These are phyloP conservation scores for Candida neerlandica DNA, from an alignment of 1,139 yeast genomes.

Conservation along the genomic window DNA sequence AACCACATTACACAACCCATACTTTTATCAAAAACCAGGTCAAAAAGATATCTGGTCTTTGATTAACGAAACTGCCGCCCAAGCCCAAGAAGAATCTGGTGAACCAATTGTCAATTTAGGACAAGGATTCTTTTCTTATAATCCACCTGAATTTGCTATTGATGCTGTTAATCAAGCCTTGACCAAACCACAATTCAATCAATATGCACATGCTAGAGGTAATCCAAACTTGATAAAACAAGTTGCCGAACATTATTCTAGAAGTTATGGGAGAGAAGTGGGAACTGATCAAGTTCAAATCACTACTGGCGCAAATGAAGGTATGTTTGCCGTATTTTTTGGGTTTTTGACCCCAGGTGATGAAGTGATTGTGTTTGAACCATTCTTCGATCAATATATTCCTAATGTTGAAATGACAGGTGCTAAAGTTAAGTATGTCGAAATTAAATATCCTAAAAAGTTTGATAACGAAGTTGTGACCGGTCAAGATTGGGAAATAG, in stretches of 20 bases:
- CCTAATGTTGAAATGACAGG: conserved; percentile 93
- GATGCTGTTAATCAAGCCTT: conserved; percentile 81
- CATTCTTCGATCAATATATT: conserved; percentile 95
- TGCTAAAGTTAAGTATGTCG: conserved; percentile 84
- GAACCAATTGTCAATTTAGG: conserved; percentile 84
- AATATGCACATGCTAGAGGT: conserved; percentile 91
- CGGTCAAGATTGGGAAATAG: conserved; percentile 86
- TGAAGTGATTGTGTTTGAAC: conserved; percentile 96
- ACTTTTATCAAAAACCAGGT: conserved; percentile 56
- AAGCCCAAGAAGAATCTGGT: conserved; percentile 62
- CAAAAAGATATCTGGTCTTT: conserved; percentile 92
- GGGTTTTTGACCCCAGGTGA: conserved; percentile 88
- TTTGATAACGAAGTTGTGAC: conserved; percentile 63
- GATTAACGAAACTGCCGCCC: conserved; percentile 92
- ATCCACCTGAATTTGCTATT: conserved; percentile 89
- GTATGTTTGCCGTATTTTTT: conserved; percentile 80
- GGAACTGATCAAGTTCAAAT: conserved; percentile 70
- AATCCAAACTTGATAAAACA: conserved; percentile 74
- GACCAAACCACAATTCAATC: conserved; percentile 73
- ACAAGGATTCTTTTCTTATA: conserved; percentile 94
- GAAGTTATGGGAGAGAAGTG: conserved; percentile 62
- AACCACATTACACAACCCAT: conserved; percentile 53
- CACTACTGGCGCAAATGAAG: conserved; percentile 97
- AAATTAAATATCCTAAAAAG: conserved; percentile 80
- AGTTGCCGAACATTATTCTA: conserved; percentile 69